phyloP scores from a whole-genome alignment of 2,329 filamentous ascomycete species.

The Hawksworthiomyces lignivorus region DNA sequence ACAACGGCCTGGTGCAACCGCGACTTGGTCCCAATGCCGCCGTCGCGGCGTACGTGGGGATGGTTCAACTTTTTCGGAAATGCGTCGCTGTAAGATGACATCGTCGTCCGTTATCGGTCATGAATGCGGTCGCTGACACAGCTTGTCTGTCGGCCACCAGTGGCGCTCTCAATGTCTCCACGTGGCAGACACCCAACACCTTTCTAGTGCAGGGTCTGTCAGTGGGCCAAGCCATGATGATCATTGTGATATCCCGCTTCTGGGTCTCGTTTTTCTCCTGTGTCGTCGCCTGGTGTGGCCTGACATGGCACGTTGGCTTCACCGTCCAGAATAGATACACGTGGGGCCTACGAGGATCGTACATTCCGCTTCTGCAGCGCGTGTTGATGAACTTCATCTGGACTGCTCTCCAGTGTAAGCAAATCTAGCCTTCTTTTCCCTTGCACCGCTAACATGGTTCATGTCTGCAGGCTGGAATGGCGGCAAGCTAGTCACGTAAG shows the following conservation, averaged over 20 bases:
- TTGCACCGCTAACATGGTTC: too few relatives aligned
- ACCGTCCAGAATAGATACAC: slow-evolving; percentile 41
- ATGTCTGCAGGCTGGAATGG: slow-evolving; percentile 33
- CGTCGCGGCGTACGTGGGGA: slow-evolving; percentile 14
- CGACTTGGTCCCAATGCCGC: slow-evolving; percentile 15
- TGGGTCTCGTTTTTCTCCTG: slow-evolving; percentile 35
- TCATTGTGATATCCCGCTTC: slow-evolving; percentile 35
- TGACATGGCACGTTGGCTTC: slow-evolving; percentile 43
- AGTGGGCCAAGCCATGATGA: slow-evolving; percentile 37
- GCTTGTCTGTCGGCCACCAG: too few relatives aligned
- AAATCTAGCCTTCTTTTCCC: too few relatives aligned
- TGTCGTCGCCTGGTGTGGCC: slow-evolving; percentile 38
- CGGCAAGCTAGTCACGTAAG: slow-evolving; percentile 29
- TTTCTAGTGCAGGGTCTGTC: slow-evolving; percentile 29
- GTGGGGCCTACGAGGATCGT: slow-evolving; percentile 41
- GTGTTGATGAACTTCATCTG: slow-evolving; percentile 43
- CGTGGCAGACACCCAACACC: slow-evolving; percentile 13
- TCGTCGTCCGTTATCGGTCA: too few relatives aligned
- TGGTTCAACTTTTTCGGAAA: slow-evolving; percentile 15
- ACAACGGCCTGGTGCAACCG: slow-evolving; percentile 14
- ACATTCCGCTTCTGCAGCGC: slow-evolving; percentile 39
- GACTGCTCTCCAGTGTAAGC: slow-evolving; percentile 40
- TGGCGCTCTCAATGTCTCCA: slow-evolving; percentile 13
- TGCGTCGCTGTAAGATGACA: slow-evolving; percentile 7
- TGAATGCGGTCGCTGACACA: too few relatives aligned